Evolutionary conservation across 1,284 basidiomycete species (phyloP).

Genomic region (Cryptococcus neoformans): DNA sequence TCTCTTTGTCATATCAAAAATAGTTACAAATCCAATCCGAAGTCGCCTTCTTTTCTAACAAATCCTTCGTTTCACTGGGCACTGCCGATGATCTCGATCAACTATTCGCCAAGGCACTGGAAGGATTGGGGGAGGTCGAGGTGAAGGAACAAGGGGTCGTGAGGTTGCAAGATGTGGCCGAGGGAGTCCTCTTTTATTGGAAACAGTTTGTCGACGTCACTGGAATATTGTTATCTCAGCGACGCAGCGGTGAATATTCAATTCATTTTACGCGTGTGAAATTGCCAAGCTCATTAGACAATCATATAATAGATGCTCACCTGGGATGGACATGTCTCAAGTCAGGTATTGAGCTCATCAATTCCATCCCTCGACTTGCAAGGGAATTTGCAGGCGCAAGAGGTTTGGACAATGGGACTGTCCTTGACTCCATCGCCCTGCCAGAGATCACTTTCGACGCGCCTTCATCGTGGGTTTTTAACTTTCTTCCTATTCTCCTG

Average conservation of each 20-base stretch:
- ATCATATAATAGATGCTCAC: slow-evolving; percentile 1
- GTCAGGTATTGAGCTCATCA: slow-evolving; percentile 14
- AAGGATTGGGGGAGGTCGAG: slow-evolving; percentile 13
- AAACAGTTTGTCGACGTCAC: slow-evolving; percentile 17
- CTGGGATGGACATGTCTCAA: slow-evolving; percentile 4
- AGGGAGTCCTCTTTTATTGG: slow-evolving; percentile 14
- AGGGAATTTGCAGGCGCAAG: neutral
- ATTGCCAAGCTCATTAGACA: neutral
- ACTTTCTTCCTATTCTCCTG: neutral
- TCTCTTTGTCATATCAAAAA: neutral
- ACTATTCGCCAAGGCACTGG: slow-evolving; percentile 17
- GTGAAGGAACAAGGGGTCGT: slow-evolving; percentile 23
- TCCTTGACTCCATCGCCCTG: slow-evolving; percentile 11
- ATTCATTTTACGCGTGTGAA: neutral
- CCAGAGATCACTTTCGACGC: slow-evolving; percentile 7
- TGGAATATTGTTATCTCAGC: slow-evolving; percentile 4
- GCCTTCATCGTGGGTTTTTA: slow-evolving; percentile 3
- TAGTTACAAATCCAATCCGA: slow-evolving; percentile 25
- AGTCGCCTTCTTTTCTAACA: slow-evolving; percentile 20
- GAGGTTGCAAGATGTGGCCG: slow-evolving; percentile 11
- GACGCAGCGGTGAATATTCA: slow-evolving; percentile 4
- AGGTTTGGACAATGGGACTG: neutral
- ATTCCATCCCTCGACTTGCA: slow-evolving; percentile 1
- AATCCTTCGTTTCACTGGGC: slow-evolving; percentile 25
- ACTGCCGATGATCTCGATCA: slow-evolving; percentile 28